Base-by-base conservation (phyloP, 352 stramenopile species). In the Globisporangium sylvaticum region DNA sequence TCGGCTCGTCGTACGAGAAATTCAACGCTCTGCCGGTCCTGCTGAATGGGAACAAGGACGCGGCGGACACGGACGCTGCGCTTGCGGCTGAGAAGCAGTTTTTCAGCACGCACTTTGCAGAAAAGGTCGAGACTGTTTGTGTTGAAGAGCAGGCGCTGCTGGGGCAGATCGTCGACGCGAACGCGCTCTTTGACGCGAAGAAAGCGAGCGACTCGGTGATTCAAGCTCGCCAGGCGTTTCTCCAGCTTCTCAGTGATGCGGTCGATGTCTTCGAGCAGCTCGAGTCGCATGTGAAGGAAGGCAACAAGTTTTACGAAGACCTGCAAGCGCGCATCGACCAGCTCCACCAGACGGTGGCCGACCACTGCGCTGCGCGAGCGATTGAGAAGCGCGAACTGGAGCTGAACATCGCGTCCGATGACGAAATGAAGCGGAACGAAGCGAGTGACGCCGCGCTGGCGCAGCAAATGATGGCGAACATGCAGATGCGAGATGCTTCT, bases 261-360 rank as follows among this genome's bases (percentile, higher is more conserved):
- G 77, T 91, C n/a, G 83, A 93, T 46, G 72, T 87, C 29, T 89
- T 88, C 31, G 83, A 93, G 61, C 85, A 93, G 64, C 79, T 93
- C 3, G 74, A 90, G 69, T 89, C 81, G 18, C 81, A 93, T 57
- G 68, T 90, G 39, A 89, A 87, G 53, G 85, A 91, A 76, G 85
- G 85, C 14, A 71, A 67, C 4, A 80, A 74, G 55, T 93, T 93
- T 53, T 93, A 93, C 67, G 72, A 73, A 0, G 80, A 91, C 56
- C 70, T 93, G 4, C 66, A 69, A 37, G 53, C 72, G 50, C 82
- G 84, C 42, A 83, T 93, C 22, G 69, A 73, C 9, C 80, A 90
- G 66, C 70, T 91, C 2, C 74, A 88, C 64, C 85, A 93, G 74
- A 93, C 83, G 3, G 83, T 93, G 34, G 74, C 76, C 29, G 85